Conservation (phyloP, 108 stramenopile genomes). For the Parietichytrium sp. region DNA sequence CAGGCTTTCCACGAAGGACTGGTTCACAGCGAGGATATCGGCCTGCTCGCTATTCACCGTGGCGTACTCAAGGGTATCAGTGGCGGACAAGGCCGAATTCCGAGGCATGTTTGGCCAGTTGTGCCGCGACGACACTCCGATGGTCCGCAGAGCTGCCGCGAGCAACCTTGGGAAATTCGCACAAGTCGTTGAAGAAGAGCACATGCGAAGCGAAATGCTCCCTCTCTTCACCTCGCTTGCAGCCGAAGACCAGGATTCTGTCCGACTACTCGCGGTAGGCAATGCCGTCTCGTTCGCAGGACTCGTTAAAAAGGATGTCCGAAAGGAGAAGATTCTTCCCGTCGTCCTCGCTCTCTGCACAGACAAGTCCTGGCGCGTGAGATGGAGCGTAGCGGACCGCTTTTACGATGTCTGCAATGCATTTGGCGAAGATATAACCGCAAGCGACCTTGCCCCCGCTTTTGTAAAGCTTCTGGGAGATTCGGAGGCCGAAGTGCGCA, state of each 20-base stretch:
- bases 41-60: constrained; percentile 75
- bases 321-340: constrained; percentile 39
- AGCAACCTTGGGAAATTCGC: constrained; percentile 73
- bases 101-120: constrained; percentile 65
- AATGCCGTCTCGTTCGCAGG: constrained; percentile 80
- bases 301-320: constrained; percentile 61
- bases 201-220: constrained; percentile 62
- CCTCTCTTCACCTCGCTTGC: constrained; percentile 77
- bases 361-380: constrained; percentile 46
- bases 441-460: constrained; percentile 62
- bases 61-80: constrained; percentile 55
- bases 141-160: constrained; percentile 86
- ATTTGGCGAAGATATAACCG: background rate
- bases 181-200: constrained; percentile 22
- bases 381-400: constrained; percentile 36
- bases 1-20: constrained; percentile 79
- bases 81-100: constrained; percentile 4
- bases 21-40: constrained; percentile 92
- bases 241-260: constrained; percentile 88
- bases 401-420: constrained; percentile 15
- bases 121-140: constrained; percentile 88
- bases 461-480: constrained; percentile 84
- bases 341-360: background rate
- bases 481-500: constrained; percentile 88
- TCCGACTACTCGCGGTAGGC: constrained; percentile 84